These are phyloP conservation scores for Plenodomus lindquistii DNA, from an alignment of 2,329 filamentous ascomycete species.

Conservation along the genomic window DNA sequence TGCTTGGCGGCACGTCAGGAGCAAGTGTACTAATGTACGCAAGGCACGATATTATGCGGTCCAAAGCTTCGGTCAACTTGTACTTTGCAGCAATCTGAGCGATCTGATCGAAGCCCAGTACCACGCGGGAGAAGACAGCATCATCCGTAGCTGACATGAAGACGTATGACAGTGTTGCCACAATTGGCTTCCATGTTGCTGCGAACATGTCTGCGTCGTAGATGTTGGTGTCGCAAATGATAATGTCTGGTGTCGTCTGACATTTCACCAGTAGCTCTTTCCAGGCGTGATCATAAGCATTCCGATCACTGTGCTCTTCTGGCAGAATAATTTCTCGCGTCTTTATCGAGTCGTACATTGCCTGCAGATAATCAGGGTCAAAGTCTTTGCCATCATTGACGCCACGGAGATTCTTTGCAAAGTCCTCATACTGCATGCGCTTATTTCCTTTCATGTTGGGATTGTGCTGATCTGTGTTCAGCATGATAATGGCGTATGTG, in stretches of 20 bases:
- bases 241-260: constrained; percentile 71
- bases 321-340: constrained; percentile 94
- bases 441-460: constrained; percentile 78
- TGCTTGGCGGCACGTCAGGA: constrained; percentile 75
- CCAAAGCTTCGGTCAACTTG: constrained; percentile 79
- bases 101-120: constrained; percentile 94
- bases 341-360: constrained; percentile 89
- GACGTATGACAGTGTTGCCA: constrained; percentile 94
- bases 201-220: constrained; percentile 98
- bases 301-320: constrained; percentile 94
- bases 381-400: constrained; percentile 89
- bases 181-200: constrained; percentile 91
- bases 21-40: constrained; percentile 89
- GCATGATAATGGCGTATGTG: constrained; percentile 94
- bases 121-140: constrained; percentile 88
- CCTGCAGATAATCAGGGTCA: constrained; percentile 76
- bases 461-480: constrained; percentile 97
- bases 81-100: constrained; percentile 89
- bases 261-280: constrained; percentile 89
- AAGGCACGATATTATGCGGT: constrained; percentile 89
- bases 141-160: constrained; percentile 99
- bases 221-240: constrained; percentile 86
- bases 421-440: constrained; percentile 84
- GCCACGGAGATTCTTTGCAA: constrained; percentile 85
- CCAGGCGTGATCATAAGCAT: constrained; percentile 97